A percentile compares a stretch with the other conserved stretches of the same genome.
Conservation (phyloP, 176 grass and related monocot genomes). For the Puya raimondii region DNA sequence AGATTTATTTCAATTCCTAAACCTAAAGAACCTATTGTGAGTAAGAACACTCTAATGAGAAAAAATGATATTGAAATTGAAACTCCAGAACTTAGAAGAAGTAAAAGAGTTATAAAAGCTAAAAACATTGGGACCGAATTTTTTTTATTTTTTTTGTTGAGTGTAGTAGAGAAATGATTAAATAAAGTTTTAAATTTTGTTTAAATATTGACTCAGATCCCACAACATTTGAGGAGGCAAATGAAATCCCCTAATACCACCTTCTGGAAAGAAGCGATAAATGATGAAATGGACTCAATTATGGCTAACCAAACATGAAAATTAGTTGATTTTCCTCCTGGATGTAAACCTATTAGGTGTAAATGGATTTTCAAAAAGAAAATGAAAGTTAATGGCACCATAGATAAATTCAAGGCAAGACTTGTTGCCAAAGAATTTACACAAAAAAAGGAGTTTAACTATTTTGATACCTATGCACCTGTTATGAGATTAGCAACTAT, state of each 20-base stretch:
- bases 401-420: neutral
- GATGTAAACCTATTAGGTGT: neutral
- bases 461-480: neutral
- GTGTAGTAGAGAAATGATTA: neutral
- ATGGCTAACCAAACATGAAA: neutral
- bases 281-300: neutral
- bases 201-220: neutral
- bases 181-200: neutral
- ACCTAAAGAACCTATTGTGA: neutral
- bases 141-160: neutral
- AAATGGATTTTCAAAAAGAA: constrained; percentile 1
- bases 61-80: neutral
- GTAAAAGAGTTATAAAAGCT: neutral
- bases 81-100: no score
- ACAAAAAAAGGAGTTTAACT: neutral
- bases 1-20: neutral
- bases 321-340: neutral
- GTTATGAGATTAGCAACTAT: no score
- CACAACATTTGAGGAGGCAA: neutral
- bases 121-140: neutral
- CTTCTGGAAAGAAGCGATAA: neutral
- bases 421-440: neutral
- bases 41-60: neutral
- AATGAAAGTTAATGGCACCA: neutral
- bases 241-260: neutral